Evolutionary conservation across 768 basidiomycete genomes (phyloP).

Genomic region (Xerocomellus chrysenteron): DNA sequence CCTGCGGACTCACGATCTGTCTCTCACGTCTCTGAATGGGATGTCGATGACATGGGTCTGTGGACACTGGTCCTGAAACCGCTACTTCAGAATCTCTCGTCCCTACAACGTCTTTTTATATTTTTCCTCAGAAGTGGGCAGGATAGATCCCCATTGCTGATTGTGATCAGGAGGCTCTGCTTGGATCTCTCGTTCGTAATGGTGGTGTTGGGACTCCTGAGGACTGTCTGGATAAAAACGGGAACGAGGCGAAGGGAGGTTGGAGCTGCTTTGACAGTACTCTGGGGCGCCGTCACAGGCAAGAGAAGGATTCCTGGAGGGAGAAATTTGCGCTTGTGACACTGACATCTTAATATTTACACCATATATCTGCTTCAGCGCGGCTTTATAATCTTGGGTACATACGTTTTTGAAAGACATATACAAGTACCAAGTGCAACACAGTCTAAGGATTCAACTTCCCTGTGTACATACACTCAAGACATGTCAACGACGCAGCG

Average conservation of each 20-base stretch:
- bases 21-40: slow-evolving; percentile 47
- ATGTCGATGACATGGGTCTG: slow-evolving; percentile 79
- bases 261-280: slow-evolving; percentile 54
- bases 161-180: slow-evolving; percentile 71
- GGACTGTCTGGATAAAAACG: slow-evolving; percentile 63
- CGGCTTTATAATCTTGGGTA: neutral
- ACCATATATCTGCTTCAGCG: slow-evolving; percentile 2
- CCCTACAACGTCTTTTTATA: slow-evolving; percentile 47
- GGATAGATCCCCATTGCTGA: slow-evolving; percentile 60
- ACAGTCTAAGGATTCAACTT: slow-evolving; percentile 3
- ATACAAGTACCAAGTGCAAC: neutral
- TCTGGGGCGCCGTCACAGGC: slow-evolving; percentile 74
- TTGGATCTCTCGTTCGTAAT: slow-evolving; percentile 77
- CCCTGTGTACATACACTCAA: slow-evolving; percentile 26
- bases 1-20: slow-evolving; percentile 34
- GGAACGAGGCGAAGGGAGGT: slow-evolving; percentile 71
- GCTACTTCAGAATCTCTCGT: slow-evolving; percentile 48
- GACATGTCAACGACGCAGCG: slow-evolving; percentile 94
- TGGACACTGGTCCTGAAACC: slow-evolving; percentile 77
- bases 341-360: slow-evolving; percentile 9
- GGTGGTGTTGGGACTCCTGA: slow-evolving; percentile 57
- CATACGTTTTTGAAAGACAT: neutral
- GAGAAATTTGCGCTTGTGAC: slow-evolving; percentile 9
- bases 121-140: slow-evolving; percentile 59
- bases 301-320: slow-evolving; percentile 53